phyloP scores from a whole-genome alignment of 495 filamentous ascomycete species.

The Sporormia fimetaria region DNA sequence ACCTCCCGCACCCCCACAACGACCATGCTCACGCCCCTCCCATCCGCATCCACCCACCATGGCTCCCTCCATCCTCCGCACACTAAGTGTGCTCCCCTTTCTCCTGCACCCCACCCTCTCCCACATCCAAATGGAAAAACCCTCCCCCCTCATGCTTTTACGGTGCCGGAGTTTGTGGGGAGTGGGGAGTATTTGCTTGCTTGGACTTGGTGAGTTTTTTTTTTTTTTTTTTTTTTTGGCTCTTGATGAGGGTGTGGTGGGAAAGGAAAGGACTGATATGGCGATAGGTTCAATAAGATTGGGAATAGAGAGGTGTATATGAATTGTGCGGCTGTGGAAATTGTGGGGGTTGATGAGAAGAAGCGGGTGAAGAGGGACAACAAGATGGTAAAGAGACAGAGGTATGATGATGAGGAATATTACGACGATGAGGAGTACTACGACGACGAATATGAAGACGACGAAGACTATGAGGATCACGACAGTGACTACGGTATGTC shows the following conservation, averaged over 20 bases:
- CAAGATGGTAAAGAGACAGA: too few relatives aligned
- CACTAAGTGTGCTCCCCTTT: constrained; percentile 14
- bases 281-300: constrained; percentile 45
- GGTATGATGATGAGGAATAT: too few relatives aligned
- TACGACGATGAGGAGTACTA: too few relatives aligned
- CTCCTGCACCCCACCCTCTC: background rate
- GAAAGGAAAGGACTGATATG: too few relatives aligned
- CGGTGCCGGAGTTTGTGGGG: constrained; percentile 50
- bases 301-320: constrained; percentile 52
- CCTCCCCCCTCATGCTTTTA: constrained; percentile 51
- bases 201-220: constrained; percentile 42
- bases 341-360: constrained; percentile 13
- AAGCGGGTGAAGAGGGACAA: too few relatives aligned
- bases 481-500: too few relatives aligned
- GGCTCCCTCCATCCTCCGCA: constrained; percentile 5
- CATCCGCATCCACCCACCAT: too few relatives aligned
- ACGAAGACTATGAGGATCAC: too few relatives aligned
- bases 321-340: constrained; percentile 23
- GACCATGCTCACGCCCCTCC: too few relatives aligned
- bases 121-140: constrained; percentile 50
- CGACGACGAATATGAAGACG: too few relatives aligned
- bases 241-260: too few relatives aligned
- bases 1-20: background rate
- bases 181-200: constrained; percentile 49
- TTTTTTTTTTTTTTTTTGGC: too few relatives aligned